Evolutionary conservation across 331 rosid genomes (phyloP), one percentile per base, ranked within the genome.

Genomic region (Quercus phellos): DNA sequence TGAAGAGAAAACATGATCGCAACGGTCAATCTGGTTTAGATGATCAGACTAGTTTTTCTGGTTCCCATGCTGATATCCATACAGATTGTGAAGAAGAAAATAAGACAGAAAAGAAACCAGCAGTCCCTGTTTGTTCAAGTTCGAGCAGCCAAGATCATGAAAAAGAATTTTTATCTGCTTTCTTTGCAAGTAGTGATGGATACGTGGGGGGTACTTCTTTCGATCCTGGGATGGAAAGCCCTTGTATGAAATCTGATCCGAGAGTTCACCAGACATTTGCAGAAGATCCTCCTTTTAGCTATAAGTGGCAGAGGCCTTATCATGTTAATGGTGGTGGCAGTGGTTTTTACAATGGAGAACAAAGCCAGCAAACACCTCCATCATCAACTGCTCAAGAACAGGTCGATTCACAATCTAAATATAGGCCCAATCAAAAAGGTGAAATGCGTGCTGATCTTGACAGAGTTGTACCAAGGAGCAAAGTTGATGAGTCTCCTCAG

Each of bases 31-130:
- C 77, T 42, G 84, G 72, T 80, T 74, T 59, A 43, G 88, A 83
- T 50, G 89, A 81, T 32, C 87, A 79, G 74, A 85, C 84, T 53
- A 81, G 89, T 84, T 77, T 89, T 72, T 90, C 97, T 82, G 89
- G 92, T 55, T 84, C 89, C 70, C 87, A 68, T 67, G 26, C 70
- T 59, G 82, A 78, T 55, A 72, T 32, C 77, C 74, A 21, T 68
- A 30, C 78, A 43, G 81, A 84, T 77, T 35, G 59, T 26, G 86
- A 79, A 21, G 86, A 13, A 35, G 88, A 77, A 74, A 81, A 73
- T 76, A 78, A 75, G 77, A 56, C 67, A 21, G 76, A 75, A 58
- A 81, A 78, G 75, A 68, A 82, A 79, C 70, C 76, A 18, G 84
- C 77, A 18, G 84, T 70, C 74, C 86, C 86, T 61, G 76, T 54